Evolutionary conservation across 1,139 yeast species (phyloP), one percentile per base, ranked within the genome.

Genomic region (Yamadazyma diospyri): DNA sequence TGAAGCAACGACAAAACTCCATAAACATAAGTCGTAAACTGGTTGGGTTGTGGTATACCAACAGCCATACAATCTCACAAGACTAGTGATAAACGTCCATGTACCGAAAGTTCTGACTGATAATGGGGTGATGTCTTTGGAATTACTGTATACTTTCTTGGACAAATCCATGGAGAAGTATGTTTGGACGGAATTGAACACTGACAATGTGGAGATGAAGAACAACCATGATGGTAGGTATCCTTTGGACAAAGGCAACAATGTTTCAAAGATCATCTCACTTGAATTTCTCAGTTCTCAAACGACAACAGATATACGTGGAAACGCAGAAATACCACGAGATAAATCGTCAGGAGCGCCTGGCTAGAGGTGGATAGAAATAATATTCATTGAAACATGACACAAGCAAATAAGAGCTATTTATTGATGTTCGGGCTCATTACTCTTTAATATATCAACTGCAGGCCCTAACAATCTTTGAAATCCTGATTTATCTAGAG

Each of bases 31-130:
- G 48, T 85, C 80, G 57, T 78, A 92, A 34, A 88, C 76, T 42
- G 79, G 82, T 17, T 78, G 77, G 48, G 81, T 77, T 11, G 59
- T 54, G 5, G 41, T 38, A 54, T 84, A 68, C 59, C 81, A 82
- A 5, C 98, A 94, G 30, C 95, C 96, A 54, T 85, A 88, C 45
- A 81, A 71, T 54, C 98, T 77, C 32, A 92, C 79, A 27, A 92
- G 69, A 2, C 95, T 77, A 1, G 97, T 81, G 45, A 89, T 72
- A 33, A 89, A 67, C 0, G 98, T 92, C 98, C 98, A 92, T 1
- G 98, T 92, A 19, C 98, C 98, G 58, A 92, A 92, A 0, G 98
- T 92, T 50, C 98, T 75, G 7, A 97, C 95, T 46, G 94, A 80
- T 46, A 92, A 69, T 5, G 72, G 66, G 0, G 96, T 86, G 13